phyloP scores from a whole-genome alignment of 208 protist species.

The Trypanosoma melophagium region DNA sequence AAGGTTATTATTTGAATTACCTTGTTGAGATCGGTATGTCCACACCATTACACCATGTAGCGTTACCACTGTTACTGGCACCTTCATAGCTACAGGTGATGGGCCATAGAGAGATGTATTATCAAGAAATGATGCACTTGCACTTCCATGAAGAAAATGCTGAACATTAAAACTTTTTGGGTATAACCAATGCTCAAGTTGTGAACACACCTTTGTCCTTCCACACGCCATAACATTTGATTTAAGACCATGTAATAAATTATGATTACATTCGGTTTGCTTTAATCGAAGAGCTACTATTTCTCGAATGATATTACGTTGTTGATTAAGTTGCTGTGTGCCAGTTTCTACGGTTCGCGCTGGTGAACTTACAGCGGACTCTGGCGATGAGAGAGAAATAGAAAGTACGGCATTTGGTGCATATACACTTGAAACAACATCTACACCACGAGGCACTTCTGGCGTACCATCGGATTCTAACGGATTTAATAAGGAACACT shows the following conservation, averaged over 20 bases:
- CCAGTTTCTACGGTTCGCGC: constrained; percentile 30
- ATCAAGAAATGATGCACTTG: constrained; percentile 67
- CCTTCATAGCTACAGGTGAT: constrained; percentile 52
- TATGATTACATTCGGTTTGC: constrained; percentile 85
- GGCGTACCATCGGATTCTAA: constrained; percentile 25
- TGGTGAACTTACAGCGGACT: constrained; percentile 59
- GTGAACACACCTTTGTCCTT: constrained; percentile 78
- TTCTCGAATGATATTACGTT: constrained; percentile 72
- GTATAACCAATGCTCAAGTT: constrained; percentile 84
- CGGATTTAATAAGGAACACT: constrained; percentile 46
- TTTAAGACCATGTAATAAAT: constrained; percentile 65
- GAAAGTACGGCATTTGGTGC: constrained; percentile 55
- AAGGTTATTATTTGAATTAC: constrained; percentile 17
- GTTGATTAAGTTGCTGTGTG: constrained; percentile 19
- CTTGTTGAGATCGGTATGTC: constrained; percentile 46
- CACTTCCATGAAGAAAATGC: constrained; percentile 70
- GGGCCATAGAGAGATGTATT: constrained; percentile 52
- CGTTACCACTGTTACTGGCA: constrained; percentile 68
- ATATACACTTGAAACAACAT: constrained; percentile 80
- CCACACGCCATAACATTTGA: constrained; percentile 63
- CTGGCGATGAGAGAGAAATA: constrained; percentile 62
- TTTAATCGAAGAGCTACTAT: constrained; percentile 75
- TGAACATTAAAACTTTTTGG: constrained; percentile 62
- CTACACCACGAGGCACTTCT: constrained; percentile 42
- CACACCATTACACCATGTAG: constrained; percentile 83